These are phyloP conservation scores for Aspergillus sclerotiicarbonarius DNA, from an alignment of 495 filamentous ascomycete genomes.

Conservation along the genomic window DNA sequence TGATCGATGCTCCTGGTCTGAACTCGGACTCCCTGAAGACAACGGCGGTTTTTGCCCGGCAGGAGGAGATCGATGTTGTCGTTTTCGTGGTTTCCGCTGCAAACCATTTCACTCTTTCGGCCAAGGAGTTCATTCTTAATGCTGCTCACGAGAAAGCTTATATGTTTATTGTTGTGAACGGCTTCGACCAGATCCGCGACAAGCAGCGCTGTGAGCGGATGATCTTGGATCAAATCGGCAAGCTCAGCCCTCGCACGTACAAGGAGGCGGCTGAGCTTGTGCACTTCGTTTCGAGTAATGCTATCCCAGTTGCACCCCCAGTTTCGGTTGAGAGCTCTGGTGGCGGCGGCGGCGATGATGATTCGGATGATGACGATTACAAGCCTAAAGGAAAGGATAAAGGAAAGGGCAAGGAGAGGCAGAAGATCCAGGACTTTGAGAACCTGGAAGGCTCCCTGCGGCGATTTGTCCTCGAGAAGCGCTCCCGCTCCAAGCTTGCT, in stretches of 20 bases:
- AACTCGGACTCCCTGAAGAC: constrained; percentile 96
- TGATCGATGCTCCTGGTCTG: constrained; percentile 94
- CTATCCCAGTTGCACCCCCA: constrained; percentile 70
- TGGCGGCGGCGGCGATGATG: constrained; percentile 53
- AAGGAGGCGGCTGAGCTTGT: constrained; percentile 92
- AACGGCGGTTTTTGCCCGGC: constrained; percentile 91
- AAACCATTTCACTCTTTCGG: constrained; percentile 95
- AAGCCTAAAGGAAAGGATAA: constrained; percentile 56
- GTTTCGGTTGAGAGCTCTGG: constrained; percentile 49
- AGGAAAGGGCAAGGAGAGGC: constrained; percentile 85
- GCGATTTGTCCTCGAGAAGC: constrained; percentile 93
- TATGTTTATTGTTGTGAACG: constrained; percentile 98
- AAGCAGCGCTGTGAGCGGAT: constrained; percentile 83
- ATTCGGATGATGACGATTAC: constrained; percentile 50
- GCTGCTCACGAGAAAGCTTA: constrained; percentile 97
- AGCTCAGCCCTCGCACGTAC: constrained; percentile 83
- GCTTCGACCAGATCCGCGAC: constrained; percentile 90
- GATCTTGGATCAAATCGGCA: constrained; percentile 84
- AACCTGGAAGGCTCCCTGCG: constrained; percentile 83
- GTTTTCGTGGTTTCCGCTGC: constrained; percentile 97
- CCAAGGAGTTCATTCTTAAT: constrained; percentile 94
- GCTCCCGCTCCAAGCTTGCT: constrained; percentile 90
- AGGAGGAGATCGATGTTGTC: constrained; percentile 98
- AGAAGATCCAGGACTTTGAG: constrained; percentile 85
- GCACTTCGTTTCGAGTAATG: constrained; percentile 96